Percentiles rank a stretch among this genome's conserved stretches.
Evolutionary conservation across 495 filamentous ascomycete genomes (phyloP).

Genomic region (Podospora anserina): DNA sequence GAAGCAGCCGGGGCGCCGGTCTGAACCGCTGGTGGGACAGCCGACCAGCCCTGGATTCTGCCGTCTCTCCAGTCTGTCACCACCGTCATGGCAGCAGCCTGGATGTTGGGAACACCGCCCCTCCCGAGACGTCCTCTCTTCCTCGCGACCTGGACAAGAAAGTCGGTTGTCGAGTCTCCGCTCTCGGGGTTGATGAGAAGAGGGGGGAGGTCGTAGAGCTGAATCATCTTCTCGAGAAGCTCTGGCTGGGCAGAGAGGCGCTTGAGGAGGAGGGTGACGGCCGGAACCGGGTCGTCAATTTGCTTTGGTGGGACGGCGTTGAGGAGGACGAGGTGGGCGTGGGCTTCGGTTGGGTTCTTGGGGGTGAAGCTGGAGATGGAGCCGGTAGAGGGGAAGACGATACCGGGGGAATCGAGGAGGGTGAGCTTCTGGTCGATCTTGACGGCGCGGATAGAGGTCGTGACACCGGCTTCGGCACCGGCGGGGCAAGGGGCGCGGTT

Average conservation of each 20-base stretch:
- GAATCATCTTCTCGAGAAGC: conserved; percentile 69
- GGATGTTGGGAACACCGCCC: conserved; percentile 84
- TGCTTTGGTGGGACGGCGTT: conserved; percentile 92
- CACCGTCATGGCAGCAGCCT: conserved; percentile 84
- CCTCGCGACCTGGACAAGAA: conserved; percentile 88
- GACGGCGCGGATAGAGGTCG: conserved; percentile 80
- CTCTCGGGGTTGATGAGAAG: conserved; percentile 57
- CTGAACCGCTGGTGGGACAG: conserved; percentile 57
- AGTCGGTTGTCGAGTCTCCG: conserved; percentile 82
- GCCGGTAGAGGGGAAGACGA: conserved; percentile 73
- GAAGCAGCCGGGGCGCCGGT: conserved; percentile 47
- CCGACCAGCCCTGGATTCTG: conserved; percentile 87
- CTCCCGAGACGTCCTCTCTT: conserved; percentile 87
- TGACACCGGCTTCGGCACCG: conserved; percentile 91
- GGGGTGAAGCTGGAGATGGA: conserved; percentile 43
- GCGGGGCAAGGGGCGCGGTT: conserved; percentile 70
- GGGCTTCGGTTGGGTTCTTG: conserved; percentile 64
- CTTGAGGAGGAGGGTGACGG: conserved; percentile 75
- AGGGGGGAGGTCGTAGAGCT: conserved; percentile 76
- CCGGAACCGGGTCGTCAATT: conserved; percentile 85
- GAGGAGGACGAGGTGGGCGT: conserved; percentile 80
- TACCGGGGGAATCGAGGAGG: conserved; percentile 91
- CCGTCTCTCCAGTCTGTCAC: conserved; percentile 96
- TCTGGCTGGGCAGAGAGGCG: conserved; percentile 69
- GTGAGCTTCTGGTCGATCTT: conserved; percentile 95